Evolutionary conservation across 805 yeast genomes (phyloP), one percentile per base, ranked within the genome.

Genomic region (Suhomyces sp.): DNA sequence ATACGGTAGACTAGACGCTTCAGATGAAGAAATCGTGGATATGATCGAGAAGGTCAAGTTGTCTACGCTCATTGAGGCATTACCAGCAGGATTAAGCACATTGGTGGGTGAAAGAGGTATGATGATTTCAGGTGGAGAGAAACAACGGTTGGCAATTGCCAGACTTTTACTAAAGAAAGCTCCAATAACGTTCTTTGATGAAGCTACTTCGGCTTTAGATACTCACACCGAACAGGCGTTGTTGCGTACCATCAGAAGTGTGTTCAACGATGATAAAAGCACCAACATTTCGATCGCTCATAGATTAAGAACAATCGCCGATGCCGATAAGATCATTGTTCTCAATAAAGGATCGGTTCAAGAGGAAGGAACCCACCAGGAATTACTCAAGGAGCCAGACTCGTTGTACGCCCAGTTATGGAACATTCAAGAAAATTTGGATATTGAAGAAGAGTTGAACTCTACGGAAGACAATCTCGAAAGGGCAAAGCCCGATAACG

Each of bases 101-200:
- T 76, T 89, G 52, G 99, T 94, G 15, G 99, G 99, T 46, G 99
- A 94, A 68, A 77, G 96, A 64, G 99, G 99, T n/a, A 79, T 94
- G 80, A 94, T 94, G 99, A 92, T 94, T 45, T 90, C 97, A 22
- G 99, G 99, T n/a, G 99, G 99, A 54, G 99, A 94, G 67, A 92
- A 94, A 66, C 99, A 94, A 70, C 76, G 99, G 56, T 75, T 94
- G 43, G 98, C 99, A 0, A 90, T 94, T 57, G 94, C 97, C 0
- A 79, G 99, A 57, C 81, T 94, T n/a, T 68, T 94, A 43, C 71
- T 94, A 59, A 94, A 94, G 68, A 78, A 83, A 56, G 83, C 97
- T 0, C 93, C 94, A 24, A 89, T 94, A 46, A 87, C 96, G 51
- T 93, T 94, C 67, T 92, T 94, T 59, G 99, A 94, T 64, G 99